phyloP scores from a whole-genome alignment of 1,284 basidiomycete genomes.

The Meira miltonrushii region DNA sequence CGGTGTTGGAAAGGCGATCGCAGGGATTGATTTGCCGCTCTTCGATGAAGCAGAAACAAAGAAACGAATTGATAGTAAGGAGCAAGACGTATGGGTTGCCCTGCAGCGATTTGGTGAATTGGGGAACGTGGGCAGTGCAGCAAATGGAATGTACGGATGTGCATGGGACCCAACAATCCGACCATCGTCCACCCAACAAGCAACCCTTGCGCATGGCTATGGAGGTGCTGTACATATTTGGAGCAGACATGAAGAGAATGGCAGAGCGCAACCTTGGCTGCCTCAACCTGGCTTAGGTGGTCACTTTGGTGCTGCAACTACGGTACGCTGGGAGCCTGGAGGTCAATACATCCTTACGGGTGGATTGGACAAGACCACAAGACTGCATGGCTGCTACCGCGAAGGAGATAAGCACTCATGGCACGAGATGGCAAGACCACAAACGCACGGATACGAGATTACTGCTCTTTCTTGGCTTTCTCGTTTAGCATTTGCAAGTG shows the following conservation, averaged over 20 bases:
- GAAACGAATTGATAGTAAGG: conserved; percentile 6
- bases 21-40: conserved; percentile 32
- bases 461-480: conserved; percentile 41
- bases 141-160: background rate
- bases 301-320: conserved; percentile 37
- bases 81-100: conserved; percentile 42
- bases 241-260: conserved; percentile 11
- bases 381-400: conserved; percentile 24
- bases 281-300: conserved; percentile 25
- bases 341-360: conserved; percentile 42
- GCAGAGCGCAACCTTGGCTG: conserved; percentile 18
- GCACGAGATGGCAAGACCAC: conserved; percentile 50
- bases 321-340: conserved; percentile 41
- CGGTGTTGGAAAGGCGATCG: background rate
- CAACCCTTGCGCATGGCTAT: conserved; percentile 43
- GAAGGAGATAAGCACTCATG: conserved; percentile 18
- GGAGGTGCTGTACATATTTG: conserved; percentile 46
- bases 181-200: conserved; percentile 5
- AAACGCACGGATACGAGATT: conserved; percentile 49
- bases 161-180: background rate
- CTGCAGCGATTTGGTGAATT: conserved; percentile 48
- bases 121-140: conserved; percentile 35
- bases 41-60: conserved; percentile 19
- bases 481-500: conserved; percentile 43
- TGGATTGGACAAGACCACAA: conserved; percentile 44